Evolutionary conservation across 441 rosid species (phyloP), one percentile per base, ranked within the genome.

Genomic region (Aquilaria agallochum): DNA sequence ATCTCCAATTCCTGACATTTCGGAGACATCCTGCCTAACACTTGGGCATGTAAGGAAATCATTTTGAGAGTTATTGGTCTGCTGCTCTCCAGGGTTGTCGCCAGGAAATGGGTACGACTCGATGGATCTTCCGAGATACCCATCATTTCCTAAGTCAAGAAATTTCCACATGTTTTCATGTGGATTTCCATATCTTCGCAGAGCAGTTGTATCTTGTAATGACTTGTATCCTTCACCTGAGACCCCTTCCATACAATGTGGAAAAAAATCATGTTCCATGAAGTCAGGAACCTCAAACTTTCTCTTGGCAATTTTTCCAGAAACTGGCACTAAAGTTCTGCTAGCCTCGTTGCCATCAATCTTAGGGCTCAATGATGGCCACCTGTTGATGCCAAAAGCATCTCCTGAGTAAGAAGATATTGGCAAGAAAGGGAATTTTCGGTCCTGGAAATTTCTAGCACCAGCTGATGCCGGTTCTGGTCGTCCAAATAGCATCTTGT

Each of bases 81-180:
- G 67, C 68, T 49, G 75, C 60, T 76, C 68, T 34, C 56, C 69
- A 12, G 60, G 68, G 71, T 49, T 56, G 11, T 61, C 74, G 50
- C 56, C 54, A 50, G 53, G 55, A 68, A 70, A 66, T 48, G 79
- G 83, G 64, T 31, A 70, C 31, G 67, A 59, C 50, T 63, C 72
- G 59, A 64, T 58, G 44, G 71, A 72, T 64, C 65, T 68, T 64
- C 51, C 65, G 33, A 64, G 66, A 54, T 66, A 51, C 53, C 61
- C 79, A 49, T 67, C 56, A 59, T 47, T 65, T 78, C 72, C 73
- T 11, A 31, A 56, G n/a, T 58, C 75, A 50, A 56, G 42, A 70
- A 67, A 72, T 67, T 49, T 68, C 79, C 71, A 71, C 56, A 71
- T 60, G 57, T 50, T 65, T 66, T 53, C 69, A 71, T 62, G 65